phyloP scores from a whole-genome alignment of 495 filamentous ascomycete genomes.

The Aspergillus nanangensis region DNA sequence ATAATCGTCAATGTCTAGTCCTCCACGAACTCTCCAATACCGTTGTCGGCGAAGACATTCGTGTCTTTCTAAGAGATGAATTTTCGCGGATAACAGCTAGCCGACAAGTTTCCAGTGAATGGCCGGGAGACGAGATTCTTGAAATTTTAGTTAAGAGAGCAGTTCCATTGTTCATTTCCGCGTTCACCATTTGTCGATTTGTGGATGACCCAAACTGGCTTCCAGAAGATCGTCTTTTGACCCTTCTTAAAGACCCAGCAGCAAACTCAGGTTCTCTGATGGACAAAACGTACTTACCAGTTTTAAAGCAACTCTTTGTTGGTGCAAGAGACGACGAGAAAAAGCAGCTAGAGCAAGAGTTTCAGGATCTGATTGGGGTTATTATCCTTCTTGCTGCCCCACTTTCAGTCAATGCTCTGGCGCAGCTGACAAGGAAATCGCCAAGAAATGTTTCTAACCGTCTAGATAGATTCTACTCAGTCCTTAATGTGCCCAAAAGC shows the following conservation, averaged over 20 bases:
- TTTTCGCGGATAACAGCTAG: constrained; percentile 12
- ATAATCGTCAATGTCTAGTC: constrained; percentile 14
- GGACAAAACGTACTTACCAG: constrained; percentile 24
- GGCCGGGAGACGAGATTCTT: constrained; percentile 32
- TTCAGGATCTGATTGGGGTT: constrained; percentile 20
- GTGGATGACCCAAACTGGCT: constrained; percentile 14
- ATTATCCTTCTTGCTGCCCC: constrained; percentile 15
- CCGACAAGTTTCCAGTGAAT: constrained; percentile 19
- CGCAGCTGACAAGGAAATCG: too few relatives aligned
- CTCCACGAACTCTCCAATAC: constrained; percentile 17
- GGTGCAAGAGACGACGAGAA: constrained; percentile 4
- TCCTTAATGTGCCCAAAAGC: constrained; percentile 22
- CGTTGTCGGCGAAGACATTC: constrained; percentile 25
- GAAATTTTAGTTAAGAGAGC: constrained; percentile 11
- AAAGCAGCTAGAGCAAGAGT: constrained; percentile 16
- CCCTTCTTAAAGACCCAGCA: constrained; percentile 13
- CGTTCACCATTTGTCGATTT: constrained; percentile 24
- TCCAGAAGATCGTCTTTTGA: constrained; percentile 11
- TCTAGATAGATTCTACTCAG: constrained; percentile 21
- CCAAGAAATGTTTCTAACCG: too few relatives aligned
- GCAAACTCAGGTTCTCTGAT: constrained; percentile 11
- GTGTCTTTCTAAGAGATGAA: constrained; percentile 15
- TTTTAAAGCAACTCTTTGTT: constrained; percentile 20
- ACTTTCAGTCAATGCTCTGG: constrained; percentile 8
- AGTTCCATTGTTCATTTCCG: constrained; percentile 29